phyloP scores from a whole-genome alignment of 345 rosid species.

The Isatis tinctoria region DNA sequence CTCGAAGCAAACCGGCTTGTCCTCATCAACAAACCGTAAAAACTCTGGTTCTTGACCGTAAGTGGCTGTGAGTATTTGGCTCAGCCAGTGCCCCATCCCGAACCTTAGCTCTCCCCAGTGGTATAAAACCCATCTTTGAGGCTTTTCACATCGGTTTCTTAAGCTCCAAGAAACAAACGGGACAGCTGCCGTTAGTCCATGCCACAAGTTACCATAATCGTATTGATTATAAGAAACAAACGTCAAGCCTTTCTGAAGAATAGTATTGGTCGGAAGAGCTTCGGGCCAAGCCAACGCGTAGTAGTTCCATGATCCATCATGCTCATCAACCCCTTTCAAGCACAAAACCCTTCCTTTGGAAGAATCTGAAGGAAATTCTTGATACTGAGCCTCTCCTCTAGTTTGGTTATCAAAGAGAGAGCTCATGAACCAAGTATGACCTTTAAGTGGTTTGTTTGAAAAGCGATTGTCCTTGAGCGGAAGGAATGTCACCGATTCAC shows the following conservation, averaged over 20 bases:
- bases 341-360: constrained; percentile 57
- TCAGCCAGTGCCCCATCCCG: constrained; percentile 49
- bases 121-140: constrained; percentile 60
- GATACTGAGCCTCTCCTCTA: constrained; percentile 61
- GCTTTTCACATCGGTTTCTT: constrained; percentile 41
- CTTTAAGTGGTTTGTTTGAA: constrained; percentile 39
- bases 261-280: constrained; percentile 50
- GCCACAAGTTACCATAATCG: constrained; percentile 63
- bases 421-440: constrained; percentile 85
- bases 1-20: constrained; percentile 55
- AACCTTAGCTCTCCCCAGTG: constrained; percentile 73
- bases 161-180: constrained; percentile 72
- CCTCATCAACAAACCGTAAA: constrained; percentile 30
- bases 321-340: constrained; percentile 53
- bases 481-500: constrained; percentile 51
- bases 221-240: constrained; percentile 71
- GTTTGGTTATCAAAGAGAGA: constrained; percentile 55
- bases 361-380: constrained; percentile 57
- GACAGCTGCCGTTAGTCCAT: constrained; percentile 47
- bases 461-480: constrained; percentile 65
- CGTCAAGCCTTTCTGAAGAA: constrained; percentile 51
- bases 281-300: constrained; percentile 67
- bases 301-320: constrained; percentile 72
- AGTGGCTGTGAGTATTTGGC: constrained; percentile 40
- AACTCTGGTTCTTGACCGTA: constrained; percentile 36